Conservation (phyloP, 192 early-diverging fungal genomes). For the Backusella circina region DNA sequence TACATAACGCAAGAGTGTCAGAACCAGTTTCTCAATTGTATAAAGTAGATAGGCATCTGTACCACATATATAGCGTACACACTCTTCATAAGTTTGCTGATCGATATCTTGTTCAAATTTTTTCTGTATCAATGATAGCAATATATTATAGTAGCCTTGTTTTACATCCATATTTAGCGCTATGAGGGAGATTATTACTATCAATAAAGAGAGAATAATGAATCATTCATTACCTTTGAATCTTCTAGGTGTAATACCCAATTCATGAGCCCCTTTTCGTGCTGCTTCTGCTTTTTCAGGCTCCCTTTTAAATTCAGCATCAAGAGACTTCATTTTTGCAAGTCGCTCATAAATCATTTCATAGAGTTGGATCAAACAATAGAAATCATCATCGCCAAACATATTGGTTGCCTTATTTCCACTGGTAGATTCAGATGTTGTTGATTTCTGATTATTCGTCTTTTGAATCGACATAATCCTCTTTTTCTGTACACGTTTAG, state of each 20-base stretch:
- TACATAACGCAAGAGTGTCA: slow-evolving; percentile 66
- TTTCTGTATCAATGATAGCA: slow-evolving; percentile 71
- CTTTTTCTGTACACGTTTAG: not conserved
- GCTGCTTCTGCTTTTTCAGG: slow-evolving; percentile 46
- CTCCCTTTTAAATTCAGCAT: slow-evolving; percentile 50
- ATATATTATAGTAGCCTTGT: slow-evolving; percentile 66
- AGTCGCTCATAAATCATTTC: slow-evolving; percentile 76
- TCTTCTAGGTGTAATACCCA: slow-evolving; percentile 44
- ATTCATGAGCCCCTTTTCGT: slow-evolving; percentile 54
- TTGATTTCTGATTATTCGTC: not conserved
- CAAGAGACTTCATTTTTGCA: slow-evolving; percentile 75
- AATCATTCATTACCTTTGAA: slow-evolving; percentile 36
- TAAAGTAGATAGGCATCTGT: slow-evolving; percentile 86
- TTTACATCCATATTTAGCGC: slow-evolving; percentile 50
- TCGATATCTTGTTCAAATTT: slow-evolving; percentile 82
- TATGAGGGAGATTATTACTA: not conserved
- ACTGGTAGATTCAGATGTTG: slow-evolving; percentile 11
- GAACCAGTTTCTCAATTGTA: slow-evolving; percentile 86
- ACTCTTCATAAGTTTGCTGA: slow-evolving; percentile 79
- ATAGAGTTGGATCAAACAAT: slow-evolving; percentile 86
- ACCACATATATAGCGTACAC: slow-evolving; percentile 78
- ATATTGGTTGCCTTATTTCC: slow-evolving; percentile 47
- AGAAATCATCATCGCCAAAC: slow-evolving; percentile 87
- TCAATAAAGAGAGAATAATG: not conserved
- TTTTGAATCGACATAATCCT: not conserved